These are phyloP conservation scores for Coix lacrymajobi DNA, from an alignment of 176 grass and related monocot species.

Conservation along the genomic window DNA sequence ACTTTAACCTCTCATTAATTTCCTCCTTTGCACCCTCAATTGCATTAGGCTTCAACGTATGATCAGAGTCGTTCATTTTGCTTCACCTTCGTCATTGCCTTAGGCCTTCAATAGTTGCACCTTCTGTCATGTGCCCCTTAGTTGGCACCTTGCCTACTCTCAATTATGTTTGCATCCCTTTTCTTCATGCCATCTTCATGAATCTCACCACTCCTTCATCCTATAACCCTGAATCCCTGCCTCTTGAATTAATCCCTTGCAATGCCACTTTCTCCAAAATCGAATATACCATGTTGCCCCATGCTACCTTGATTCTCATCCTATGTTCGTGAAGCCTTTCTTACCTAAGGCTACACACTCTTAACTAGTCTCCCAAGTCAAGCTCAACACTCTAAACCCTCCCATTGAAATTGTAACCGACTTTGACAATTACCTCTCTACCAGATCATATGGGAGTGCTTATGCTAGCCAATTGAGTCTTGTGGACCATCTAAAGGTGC, in stretches of 20 bases:
- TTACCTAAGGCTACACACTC: not conserved
- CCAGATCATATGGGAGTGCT: not conserved
- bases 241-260: not conserved
- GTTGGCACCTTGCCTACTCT: too few species aligned
- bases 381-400: not conserved
- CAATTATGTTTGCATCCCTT: too few species aligned
- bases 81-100: too few species aligned
- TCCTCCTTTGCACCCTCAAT: too few species aligned
- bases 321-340: not conserved
- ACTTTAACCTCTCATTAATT: too few species aligned
- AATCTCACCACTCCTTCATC: not conserved
- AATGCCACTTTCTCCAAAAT: not conserved
- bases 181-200: not conserved
- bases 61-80: not conserved
- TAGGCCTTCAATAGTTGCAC: too few species aligned
- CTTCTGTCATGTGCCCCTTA: too few species aligned
- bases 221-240: not conserved
- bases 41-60: not conserved
- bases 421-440: not conserved
- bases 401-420: not conserved
- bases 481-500: not conserved
- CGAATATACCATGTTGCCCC: not conserved
- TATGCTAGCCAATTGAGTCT: not conserved
- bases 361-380: not conserved
- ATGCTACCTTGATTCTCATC: not conserved